Evolutionary conservation across 345 rosid genomes (phyloP), one percentile per base, ranked within the genome.

Genomic region (Aquilaria yunnanensis): DNA sequence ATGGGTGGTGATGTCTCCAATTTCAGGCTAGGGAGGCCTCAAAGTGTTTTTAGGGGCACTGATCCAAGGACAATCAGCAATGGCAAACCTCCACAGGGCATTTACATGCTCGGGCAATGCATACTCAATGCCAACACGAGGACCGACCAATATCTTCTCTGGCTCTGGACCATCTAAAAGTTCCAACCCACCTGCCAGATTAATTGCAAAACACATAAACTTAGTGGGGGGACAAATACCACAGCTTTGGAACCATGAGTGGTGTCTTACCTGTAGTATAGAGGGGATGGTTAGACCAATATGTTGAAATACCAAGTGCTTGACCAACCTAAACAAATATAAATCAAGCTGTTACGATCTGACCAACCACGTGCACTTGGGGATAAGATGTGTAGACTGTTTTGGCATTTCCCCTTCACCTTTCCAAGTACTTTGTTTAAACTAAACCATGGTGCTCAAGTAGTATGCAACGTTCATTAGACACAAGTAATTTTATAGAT

Each of bases 1-100:
- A 7, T 37, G 43, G 43, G 7, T 37, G 43, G 1, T 5, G 43
- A 9, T 47, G 48, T 61, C 64, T 12, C 14, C 47, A 32, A 14
- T 14, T 5, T 12, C 32, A 70, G 52, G 54, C 74, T 66, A 81
- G 30, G 83, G 76, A 61, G 74, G 84, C 52, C 73, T 81, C 2
- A 90, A 83, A 52, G 93, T 88, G 84, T 82, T 86, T 74, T 82
- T 94, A 29, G 97, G 99, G 77, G 97, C 84, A 80, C 97, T 90
- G 48, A 90, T 81, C 99, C 97, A 94, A 30, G 86, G 85, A 13
- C 85, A 74, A 65, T 78, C 93, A 2, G 91, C 92, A 61, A 88
- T 71, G 59, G 97, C 96, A 55, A 90, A 94, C 75, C 99, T 94
- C 99, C 97, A 94, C 61, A 83, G 59, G 45, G 97, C 96, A 56